These are phyloP conservation scores for Xylaria scruposa DNA, from an alignment of 495 filamentous ascomycete species.

Conservation along the genomic window DNA sequence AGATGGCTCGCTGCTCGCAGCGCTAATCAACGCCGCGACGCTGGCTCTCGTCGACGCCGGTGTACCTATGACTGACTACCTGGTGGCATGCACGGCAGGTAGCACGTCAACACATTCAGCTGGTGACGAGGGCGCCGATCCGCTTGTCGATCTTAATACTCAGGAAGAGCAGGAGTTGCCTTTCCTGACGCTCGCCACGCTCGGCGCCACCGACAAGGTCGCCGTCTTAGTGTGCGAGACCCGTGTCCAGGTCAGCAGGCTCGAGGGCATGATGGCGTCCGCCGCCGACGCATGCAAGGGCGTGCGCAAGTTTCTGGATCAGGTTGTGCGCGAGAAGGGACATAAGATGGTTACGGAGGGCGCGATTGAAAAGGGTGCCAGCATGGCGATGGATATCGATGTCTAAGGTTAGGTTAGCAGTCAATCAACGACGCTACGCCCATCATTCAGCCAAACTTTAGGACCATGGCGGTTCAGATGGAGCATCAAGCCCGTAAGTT, in stretches of 20 bases:
- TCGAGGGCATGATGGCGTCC: slow-evolving; percentile 91
- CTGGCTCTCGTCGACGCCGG: slow-evolving; percentile 94
- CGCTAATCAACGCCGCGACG: slow-evolving; percentile 89
- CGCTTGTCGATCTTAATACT: slow-evolving; percentile 84
- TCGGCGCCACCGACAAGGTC: slow-evolving; percentile 75
- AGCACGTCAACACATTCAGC: slow-evolving; percentile 70
- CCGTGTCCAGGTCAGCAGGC: slow-evolving; percentile 71
- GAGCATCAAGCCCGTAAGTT: background rate
- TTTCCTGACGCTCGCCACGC: slow-evolving; percentile 82
- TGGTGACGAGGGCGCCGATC: slow-evolving; percentile 76
- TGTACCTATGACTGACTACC: slow-evolving; percentile 90
- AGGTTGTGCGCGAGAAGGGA: slow-evolving; percentile 70
- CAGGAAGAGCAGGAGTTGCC: slow-evolving; percentile 91
- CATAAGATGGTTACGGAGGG: slow-evolving; percentile 68
- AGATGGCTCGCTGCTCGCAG: slow-evolving; percentile 89
- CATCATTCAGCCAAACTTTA: background rate
- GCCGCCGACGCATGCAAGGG: slow-evolving; percentile 91
- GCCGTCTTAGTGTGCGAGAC: slow-evolving; percentile 84
- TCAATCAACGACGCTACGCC: slow-evolving; percentile 1
- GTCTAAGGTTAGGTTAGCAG: slow-evolving; percentile 26
- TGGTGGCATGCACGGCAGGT: slow-evolving; percentile 86
- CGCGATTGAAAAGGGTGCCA: slow-evolving; percentile 50
- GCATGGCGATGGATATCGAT: slow-evolving; percentile 54
- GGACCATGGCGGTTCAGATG: background rate
- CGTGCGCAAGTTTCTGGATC: slow-evolving; percentile 77